These are phyloP conservation scores for Berkeleyomyces rouxiae DNA, from an alignment of 2,329 filamentous ascomycete genomes.

Conservation along the genomic window DNA sequence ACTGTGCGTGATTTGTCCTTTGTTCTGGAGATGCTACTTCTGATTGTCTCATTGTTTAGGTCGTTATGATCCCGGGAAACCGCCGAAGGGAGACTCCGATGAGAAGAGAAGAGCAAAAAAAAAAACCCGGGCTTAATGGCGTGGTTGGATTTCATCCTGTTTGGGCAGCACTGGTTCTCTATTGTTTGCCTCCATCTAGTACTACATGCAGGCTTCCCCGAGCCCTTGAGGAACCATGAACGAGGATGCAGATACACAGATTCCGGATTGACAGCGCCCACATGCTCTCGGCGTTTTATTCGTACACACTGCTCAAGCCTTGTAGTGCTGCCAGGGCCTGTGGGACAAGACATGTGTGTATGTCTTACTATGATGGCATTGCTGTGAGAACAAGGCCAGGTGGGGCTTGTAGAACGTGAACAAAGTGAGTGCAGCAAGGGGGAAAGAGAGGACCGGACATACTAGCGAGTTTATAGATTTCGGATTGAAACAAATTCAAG, in stretches of 20 bases:
- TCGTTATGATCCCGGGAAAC: neutral
- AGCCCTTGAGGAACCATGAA: neutral
- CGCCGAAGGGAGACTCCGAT: neutral
- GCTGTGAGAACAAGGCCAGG: too few relatives aligned
- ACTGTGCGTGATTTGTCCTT: neutral
- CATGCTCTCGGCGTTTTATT: too few relatives aligned
- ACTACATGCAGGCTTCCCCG: too few relatives aligned
- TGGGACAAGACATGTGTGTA: neutral
- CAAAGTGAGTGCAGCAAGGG: too few relatives aligned
- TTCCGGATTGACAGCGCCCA: neutral
- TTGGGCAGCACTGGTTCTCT: neutral
- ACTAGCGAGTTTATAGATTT: neutral
- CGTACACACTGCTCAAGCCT: neutral
- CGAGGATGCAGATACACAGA: neutral
- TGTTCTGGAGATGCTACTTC: neutral
- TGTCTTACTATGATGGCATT: too few relatives aligned
- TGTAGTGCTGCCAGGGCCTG: neutral
- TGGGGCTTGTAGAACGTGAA: too few relatives aligned
- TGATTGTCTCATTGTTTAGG: neutral
- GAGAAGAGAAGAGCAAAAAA: neutral
- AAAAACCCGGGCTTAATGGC: neutral
- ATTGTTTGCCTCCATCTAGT: neutral
- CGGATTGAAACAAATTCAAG: neutral
- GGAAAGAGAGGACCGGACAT: neutral
- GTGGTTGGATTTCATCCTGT: neutral